Conservation (phyloP, 106 monocot genomes). For the Posidonia australis region DNA sequence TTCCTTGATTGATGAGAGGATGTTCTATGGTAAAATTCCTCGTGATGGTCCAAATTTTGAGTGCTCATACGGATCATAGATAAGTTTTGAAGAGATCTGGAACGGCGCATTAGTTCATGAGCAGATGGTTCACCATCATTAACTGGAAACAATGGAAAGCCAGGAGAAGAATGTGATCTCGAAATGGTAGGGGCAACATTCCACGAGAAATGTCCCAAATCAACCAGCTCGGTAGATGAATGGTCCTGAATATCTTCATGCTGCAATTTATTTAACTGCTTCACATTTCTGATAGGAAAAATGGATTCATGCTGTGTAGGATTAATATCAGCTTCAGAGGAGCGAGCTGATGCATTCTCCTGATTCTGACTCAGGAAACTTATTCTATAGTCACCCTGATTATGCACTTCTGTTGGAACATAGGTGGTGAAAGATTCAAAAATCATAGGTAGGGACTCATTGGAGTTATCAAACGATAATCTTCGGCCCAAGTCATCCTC, state of each 20-base stretch:
- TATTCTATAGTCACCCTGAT: slow-evolving; percentile 1
- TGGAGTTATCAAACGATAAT: slow-evolving; percentile 8
- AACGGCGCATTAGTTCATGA: not conserved
- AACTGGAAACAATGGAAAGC: slow-evolving; percentile 4
- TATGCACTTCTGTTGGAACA: slow-evolving; percentile 11
- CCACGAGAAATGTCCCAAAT: not conserved
- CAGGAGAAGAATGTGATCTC: slow-evolving; percentile 32
- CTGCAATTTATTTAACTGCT: slow-evolving; percentile 12
- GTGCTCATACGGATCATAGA: not conserved
- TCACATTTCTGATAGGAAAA: slow-evolving; percentile 24
- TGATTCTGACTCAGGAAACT: slow-evolving; percentile 6
- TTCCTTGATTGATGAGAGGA: too few species aligned
- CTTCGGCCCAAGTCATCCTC: slow-evolving; percentile 21
- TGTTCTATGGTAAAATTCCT: not conserved
- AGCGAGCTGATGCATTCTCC: slow-evolving; percentile 10
- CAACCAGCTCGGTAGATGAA: slow-evolving; percentile 4
- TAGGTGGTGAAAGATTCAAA: slow-evolving; percentile 8
- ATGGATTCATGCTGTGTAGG: slow-evolving; percentile 12
- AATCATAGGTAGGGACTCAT: slow-evolving; percentile 3
- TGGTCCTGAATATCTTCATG: slow-evolving; percentile 12
- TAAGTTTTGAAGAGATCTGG: slow-evolving; percentile 33
- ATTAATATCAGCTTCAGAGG: slow-evolving; percentile 2
- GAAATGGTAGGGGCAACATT: not conserved
- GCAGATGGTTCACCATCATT: slow-evolving; percentile 6
- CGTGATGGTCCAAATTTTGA: not conserved